phyloP scores from a whole-genome alignment of 169 alveolate species.

The Plasmodium inui region DNA sequence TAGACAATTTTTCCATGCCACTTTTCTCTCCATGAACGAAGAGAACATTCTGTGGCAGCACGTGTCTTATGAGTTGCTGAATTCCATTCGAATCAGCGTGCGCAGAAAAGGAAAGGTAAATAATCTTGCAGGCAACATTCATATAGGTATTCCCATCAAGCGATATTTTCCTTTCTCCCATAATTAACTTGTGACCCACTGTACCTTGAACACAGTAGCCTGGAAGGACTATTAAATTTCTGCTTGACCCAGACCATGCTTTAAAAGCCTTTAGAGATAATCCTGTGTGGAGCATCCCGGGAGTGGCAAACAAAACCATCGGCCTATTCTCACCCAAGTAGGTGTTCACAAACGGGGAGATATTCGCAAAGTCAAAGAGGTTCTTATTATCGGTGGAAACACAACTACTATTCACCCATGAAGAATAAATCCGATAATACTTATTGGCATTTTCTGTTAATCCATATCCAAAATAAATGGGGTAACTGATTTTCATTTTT shows the following conservation, averaged over 20 bases:
- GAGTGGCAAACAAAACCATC: conserved; percentile 98
- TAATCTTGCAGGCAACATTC: conserved; percentile 93
- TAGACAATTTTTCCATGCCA: conserved; percentile 93
- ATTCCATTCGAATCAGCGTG: conserved; percentile 99
- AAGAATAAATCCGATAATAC: conserved; percentile 94
- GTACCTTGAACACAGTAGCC: conserved; percentile 99
- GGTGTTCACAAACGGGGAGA: conserved; percentile 92
- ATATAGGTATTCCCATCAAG: conserved; percentile 73
- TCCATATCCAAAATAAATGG: conserved; percentile 98
- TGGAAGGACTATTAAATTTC: conserved; percentile 96
- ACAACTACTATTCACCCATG: conserved; percentile 95
- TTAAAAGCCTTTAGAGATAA: conserved; percentile 95
- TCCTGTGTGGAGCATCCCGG: conserved; percentile 99
- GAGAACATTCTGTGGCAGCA: conserved; percentile 93
- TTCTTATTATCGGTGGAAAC: conserved; percentile 88
- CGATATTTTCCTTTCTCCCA: conserved; percentile 87
- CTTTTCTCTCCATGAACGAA: conserved; percentile 99
- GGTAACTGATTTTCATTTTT: conserved; percentile 92
- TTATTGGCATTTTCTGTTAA: conserved; percentile 97
- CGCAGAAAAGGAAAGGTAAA: conserved; percentile 97
- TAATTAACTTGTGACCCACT: conserved; percentile 95
- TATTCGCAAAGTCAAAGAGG: conserved; percentile 94
- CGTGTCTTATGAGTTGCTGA: conserved; percentile 88
- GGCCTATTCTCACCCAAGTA: conserved; percentile 94
- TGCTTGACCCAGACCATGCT: conserved; percentile 96